Evolutionary conservation across 2,329 filamentous ascomycete species (phyloP), one percentile per base, ranked within the genome.

Genomic region (Cladophialophora bantiana): DNA sequence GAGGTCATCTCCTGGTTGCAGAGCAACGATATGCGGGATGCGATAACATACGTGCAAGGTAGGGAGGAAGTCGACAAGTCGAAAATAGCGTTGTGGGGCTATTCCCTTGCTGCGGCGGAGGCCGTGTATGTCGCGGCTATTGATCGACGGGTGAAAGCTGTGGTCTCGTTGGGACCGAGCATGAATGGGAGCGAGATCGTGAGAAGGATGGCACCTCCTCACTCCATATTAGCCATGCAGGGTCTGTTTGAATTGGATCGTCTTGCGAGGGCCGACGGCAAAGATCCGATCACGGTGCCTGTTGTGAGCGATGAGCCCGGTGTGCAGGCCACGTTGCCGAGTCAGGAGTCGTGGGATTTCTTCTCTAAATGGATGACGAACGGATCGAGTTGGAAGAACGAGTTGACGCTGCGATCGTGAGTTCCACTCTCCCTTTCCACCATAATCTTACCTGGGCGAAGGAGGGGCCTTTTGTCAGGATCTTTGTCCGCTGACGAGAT

Each of bases 121-220:
- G 76, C 76, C 2, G 63, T 82, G 3, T 73, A 71, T 59, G 75
- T 79, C 48, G 78, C 73, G n/a, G 79, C 79, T n/a, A 71, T 75
- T 2, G 79, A 82, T 65, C 73, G 73, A 32, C 69, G 79, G 13
- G 76, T 81, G 31, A 80, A 80, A 66, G 77, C 74, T 6, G 78
- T 81, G 2, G 62, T 82, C 6, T 71, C 67, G 48, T 77, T 80
- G 64, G 75, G 74, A 7, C 75, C 77, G 18, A 73, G 69, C 10
- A 73, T 77, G 13, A 68, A 73, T 64, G 78, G 77, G 6, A 77
- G 68, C 67, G 68, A 68, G 31, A 79, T 75, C 64, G 75, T 77
- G 58, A 70, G 73, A 63, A 68, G 74, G 3, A 68, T 77, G 26
- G 70, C 76, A n/a, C 71, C 75, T 18, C 69, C 74, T 4, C 76